A percentile compares a stretch with the other conserved stretches of the same genome.
Conservation (phyloP, 768 basidiomycete species). For the Podaxis sp. region DNA sequence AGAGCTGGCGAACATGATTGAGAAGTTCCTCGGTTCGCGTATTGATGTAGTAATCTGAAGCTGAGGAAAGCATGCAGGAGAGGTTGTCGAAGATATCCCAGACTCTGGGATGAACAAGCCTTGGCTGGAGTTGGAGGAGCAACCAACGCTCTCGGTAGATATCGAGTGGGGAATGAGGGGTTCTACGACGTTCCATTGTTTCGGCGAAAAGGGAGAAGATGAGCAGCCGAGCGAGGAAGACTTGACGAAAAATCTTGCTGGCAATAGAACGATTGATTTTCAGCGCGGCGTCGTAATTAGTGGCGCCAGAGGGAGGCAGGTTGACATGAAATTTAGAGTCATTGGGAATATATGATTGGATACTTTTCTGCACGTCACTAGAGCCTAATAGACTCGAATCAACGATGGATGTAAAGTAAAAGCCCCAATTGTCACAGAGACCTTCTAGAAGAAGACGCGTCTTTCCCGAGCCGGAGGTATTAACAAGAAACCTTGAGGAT, state of each 20-base stretch:
- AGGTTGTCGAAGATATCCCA: conserved; percentile 43
- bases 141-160: conserved; percentile 37
- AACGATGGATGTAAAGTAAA: conserved; percentile 45
- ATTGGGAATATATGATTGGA: conserved; percentile 35
- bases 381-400: conserved; percentile 45
- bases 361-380: conserved; percentile 40
- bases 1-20: conserved; percentile 27
- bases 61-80: conserved; percentile 29
- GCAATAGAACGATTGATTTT: conserved; percentile 38
- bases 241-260: conserved; percentile 31
- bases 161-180: neutral
- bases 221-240: conserved; percentile 39
- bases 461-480: conserved; percentile 48
- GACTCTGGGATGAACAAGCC: conserved; percentile 30
- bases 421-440: conserved; percentile 43
- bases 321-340: conserved; percentile 28
- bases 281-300: conserved; percentile 30
- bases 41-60: conserved; percentile 35
- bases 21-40: conserved; percentile 31
- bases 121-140: conserved; percentile 40
- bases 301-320: conserved; percentile 30
- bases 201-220: conserved; percentile 38
- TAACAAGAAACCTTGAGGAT: conserved; percentile 37
- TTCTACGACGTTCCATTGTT: conserved; percentile 23
- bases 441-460: conserved; percentile 43